Evolutionary conservation across 352 stramenopile species (phyloP).

Genomic region (Globisporangium megalacanthum): DNA sequence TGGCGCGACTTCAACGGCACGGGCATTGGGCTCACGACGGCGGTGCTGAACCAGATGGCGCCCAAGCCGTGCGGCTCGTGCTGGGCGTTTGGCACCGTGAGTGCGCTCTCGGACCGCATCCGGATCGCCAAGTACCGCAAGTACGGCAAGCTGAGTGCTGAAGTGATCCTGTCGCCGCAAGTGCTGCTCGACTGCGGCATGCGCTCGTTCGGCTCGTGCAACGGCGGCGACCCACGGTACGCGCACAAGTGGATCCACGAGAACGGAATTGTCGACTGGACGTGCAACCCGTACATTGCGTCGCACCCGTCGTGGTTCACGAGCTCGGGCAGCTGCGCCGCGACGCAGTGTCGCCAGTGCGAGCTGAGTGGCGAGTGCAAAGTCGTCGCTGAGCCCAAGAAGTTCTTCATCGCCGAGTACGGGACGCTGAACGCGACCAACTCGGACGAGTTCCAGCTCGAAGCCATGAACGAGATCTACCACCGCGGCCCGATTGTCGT

Average conservation of each 20-base stretch:
- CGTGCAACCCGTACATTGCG: constrained; percentile 78
- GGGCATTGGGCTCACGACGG: constrained; percentile 67
- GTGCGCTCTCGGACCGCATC: constrained; percentile 71
- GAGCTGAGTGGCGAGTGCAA: constrained; percentile 53
- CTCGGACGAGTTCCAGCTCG: constrained; percentile 53
- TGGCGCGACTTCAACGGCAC: constrained; percentile 78
- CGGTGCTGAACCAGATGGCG: constrained; percentile 77
- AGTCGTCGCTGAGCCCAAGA: constrained; percentile 48
- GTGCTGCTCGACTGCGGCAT: constrained; percentile 73
- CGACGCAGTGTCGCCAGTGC: constrained; percentile 65
- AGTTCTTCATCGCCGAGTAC: constrained; percentile 70
- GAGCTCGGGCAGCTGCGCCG: constrained; percentile 41
- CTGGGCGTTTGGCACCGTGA: constrained; percentile 72
- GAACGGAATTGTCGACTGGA: constrained; percentile 78
- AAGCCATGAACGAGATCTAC: constrained; percentile 95
- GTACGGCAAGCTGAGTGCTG: constrained; percentile 41
- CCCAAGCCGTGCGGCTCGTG: constrained; percentile 71
- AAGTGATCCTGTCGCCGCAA: constrained; percentile 65
- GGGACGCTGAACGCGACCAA: constrained; percentile 73
- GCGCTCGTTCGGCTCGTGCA: constrained; percentile 74
- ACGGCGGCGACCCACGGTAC: constrained; percentile 71
- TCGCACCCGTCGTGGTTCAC: constrained; percentile 71
- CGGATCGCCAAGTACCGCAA: constrained; percentile 64
- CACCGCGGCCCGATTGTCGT: constrained; percentile 92
- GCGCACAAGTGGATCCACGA: constrained; percentile 83